A percentile compares a stretch with the other conserved stretches of the same genome.
phyloP scores from a whole-genome alignment of 2,329 filamentous ascomycete species.

The Fusarium abutilonis region DNA sequence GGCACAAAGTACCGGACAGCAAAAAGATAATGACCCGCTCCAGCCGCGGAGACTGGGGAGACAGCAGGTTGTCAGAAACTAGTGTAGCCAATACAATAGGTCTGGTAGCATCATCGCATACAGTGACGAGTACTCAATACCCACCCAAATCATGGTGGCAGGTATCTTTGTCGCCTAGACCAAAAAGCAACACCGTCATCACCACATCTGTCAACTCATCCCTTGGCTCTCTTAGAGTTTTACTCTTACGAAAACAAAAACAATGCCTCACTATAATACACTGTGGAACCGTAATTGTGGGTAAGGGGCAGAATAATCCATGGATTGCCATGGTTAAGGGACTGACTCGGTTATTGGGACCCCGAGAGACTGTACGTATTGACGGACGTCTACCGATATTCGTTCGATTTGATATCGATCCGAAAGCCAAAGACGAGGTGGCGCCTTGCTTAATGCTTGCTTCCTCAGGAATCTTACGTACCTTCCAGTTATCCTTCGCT shows the following conservation, averaged over 20 bases:
- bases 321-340: slow-evolving; percentile 38
- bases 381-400: slow-evolving; percentile 32
- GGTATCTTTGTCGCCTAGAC: slow-evolving; percentile 31
- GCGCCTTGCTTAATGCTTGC: slow-evolving; percentile 19
- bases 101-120: background rate
- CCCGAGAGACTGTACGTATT: slow-evolving; percentile 36
- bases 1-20: background rate
- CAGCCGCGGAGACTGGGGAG: slow-evolving; percentile 29
- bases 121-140: slow-evolving; percentile 22
- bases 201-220: slow-evolving; percentile 7
- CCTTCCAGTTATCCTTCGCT: slow-evolving; percentile 16
- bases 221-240: slow-evolving; percentile 41
- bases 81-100: slow-evolving; percentile 26
- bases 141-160: slow-evolving; percentile 10
- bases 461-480: slow-evolving; percentile 33
- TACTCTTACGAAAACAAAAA: slow-evolving; percentile 18
- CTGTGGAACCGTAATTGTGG: slow-evolving; percentile 43
- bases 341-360: slow-evolving; percentile 42
- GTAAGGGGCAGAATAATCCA: slow-evolving; percentile 32
- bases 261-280: slow-evolving; percentile 13
- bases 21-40: slow-evolving; percentile 32
- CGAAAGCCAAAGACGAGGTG: slow-evolving; percentile 12
- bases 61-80: slow-evolving; percentile 13
- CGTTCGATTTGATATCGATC: slow-evolving; percentile 36
- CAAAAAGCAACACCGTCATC: slow-evolving; percentile 36